Base-by-base conservation (phyloP, 768 basidiomycete species). In the Termitomyces heimii region DNA sequence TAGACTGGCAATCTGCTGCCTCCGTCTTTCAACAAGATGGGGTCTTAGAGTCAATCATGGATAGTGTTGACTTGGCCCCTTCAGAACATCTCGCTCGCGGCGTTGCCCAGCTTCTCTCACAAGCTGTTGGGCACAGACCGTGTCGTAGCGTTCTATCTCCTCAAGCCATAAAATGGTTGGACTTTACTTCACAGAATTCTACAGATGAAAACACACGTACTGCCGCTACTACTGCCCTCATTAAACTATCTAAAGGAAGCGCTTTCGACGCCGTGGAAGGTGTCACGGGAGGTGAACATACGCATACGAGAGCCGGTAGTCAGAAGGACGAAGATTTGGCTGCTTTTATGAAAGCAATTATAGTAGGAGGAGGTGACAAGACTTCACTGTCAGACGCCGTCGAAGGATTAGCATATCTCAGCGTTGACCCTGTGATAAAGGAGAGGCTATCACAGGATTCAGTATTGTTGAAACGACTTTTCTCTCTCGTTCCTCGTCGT, bases 391-490 rank as follows among this genome's bases (percentile, higher is more conserved):
- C 76, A 8, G 86, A 93, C 59, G 85, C 85, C 4, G 76, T 94
- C 14, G 94, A 97, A 72, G 92, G 88, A 0, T 73, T 97, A 50
- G 90, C 89, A n/a, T 89, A 94, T 70, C 81, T 93, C 56, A 90
- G 84, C 57, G 73, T 80, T 48, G 79, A 84, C 61, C 76, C 89
- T 1, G 58, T 68, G 2, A 76, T 88, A 57, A 89, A 91, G 66
- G 84, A 89, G 57, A 66, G 62, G 26, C 70, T 94, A 51, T 81
- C 86, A 7, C 73, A 71, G 16, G 78, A 85, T 61, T 18, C 73
- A 0, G 55, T 64, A 6, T 84, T 92, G 67, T 76, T 92, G 46
- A 74, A 73, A 51, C 71, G 73, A 48, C 76, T 88, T 8, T 84
- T 86, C 65, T 67, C 79, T 18, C 73, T 87, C 42, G 71, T 84